A percentile compares a stretch with the other conserved stretches of the same genome.
phyloP scores from a whole-genome alignment of 2,329 filamentous ascomycete species.

The Geoglossum cookeanum region DNA sequence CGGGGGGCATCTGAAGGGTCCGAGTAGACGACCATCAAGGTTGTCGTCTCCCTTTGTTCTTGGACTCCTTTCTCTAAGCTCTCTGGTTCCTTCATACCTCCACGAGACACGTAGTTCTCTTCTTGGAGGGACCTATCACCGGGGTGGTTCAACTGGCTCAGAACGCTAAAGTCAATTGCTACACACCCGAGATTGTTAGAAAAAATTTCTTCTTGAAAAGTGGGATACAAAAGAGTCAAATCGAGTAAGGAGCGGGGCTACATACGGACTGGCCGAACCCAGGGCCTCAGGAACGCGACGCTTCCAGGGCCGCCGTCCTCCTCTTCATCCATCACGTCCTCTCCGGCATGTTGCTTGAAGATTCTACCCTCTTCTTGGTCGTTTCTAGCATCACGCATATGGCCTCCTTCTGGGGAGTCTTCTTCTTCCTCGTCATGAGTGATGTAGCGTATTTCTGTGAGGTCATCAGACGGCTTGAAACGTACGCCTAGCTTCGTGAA shows the following conservation, averaged over 20 bases:
- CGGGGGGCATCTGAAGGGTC: constrained; percentile 26
- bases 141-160: constrained; percentile 16
- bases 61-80: constrained; percentile 25
- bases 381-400: constrained; percentile 38
- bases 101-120: constrained; percentile 20
- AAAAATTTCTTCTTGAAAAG: background rate
- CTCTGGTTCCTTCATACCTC: constrained; percentile 20
- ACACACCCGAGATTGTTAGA: constrained; percentile 3
- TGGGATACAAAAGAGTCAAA: constrained; percentile 3
- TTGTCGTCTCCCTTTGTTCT: constrained; percentile 26
- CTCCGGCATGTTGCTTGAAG: constrained; percentile 31
- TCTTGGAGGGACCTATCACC: constrained; percentile 6
- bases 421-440: constrained; percentile 46
- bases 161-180: constrained; percentile 22
- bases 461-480: constrained; percentile 37
- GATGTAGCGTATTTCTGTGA: constrained; percentile 39
- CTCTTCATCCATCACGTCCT: constrained; percentile 39
- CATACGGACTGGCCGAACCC: constrained; percentile 18
- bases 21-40: constrained; percentile 29
- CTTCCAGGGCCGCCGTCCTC: constrained; percentile 30
- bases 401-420: constrained; percentile 35
- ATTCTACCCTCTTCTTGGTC: constrained; percentile 35
- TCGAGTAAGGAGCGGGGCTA: constrained; percentile 4
- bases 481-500: constrained; percentile 29
- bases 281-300: constrained; percentile 22